Conservation (phyloP, 2,329 filamentous ascomycete genomes). For the Stagonosporopsis vannaccii region DNA sequence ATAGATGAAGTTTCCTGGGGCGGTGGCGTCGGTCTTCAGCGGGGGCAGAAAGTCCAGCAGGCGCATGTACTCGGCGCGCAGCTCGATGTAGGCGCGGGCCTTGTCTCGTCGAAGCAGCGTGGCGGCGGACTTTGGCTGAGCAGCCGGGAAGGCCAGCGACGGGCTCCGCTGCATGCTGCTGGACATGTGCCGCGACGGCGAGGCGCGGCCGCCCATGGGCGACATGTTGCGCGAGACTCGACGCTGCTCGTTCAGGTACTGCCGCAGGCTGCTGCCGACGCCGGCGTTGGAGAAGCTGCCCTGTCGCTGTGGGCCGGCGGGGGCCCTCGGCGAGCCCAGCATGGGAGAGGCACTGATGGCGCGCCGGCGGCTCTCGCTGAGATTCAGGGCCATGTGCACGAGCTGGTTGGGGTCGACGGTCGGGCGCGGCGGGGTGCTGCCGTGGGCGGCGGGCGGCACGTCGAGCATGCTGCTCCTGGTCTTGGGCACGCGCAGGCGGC, state of each 20-base stretch:
- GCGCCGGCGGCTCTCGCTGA: constrained; percentile 80
- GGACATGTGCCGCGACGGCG: constrained; percentile 44
- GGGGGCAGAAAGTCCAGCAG: constrained; percentile 81
- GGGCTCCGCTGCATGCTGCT: constrained; percentile 33
- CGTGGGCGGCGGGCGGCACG: constrained; percentile 13
- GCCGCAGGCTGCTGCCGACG: constrained; percentile 66
- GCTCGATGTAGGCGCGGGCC: constrained; percentile 83
- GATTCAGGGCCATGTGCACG: constrained; percentile 86
- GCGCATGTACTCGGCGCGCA: constrained; percentile 83
- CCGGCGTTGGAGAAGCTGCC: constrained; percentile 52
- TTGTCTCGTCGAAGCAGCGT: constrained; percentile 84
- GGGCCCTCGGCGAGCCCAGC: constrained; percentile 57
- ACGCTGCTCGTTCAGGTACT: constrained; percentile 76
- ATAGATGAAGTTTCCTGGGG: constrained; percentile 52
- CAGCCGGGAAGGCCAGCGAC: constrained; percentile 33
- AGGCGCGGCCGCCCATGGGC: constrained; percentile 56
- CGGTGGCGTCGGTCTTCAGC: constrained; percentile 60
- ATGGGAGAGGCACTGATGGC: constrained; percentile 66
- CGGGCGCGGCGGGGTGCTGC: constrained; percentile 49
- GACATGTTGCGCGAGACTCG: constrained; percentile 68
- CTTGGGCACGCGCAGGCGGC: constrained; percentile 30
- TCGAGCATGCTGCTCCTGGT: constrained; percentile 22
- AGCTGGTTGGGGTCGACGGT: constrained; percentile 87
- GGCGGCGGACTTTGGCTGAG: constrained; percentile 69
- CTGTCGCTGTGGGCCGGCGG: constrained; percentile 52